These are phyloP conservation scores for Gossypium laxum DNA, from an alignment of 441 rosid species.

Conservation along the genomic window DNA sequence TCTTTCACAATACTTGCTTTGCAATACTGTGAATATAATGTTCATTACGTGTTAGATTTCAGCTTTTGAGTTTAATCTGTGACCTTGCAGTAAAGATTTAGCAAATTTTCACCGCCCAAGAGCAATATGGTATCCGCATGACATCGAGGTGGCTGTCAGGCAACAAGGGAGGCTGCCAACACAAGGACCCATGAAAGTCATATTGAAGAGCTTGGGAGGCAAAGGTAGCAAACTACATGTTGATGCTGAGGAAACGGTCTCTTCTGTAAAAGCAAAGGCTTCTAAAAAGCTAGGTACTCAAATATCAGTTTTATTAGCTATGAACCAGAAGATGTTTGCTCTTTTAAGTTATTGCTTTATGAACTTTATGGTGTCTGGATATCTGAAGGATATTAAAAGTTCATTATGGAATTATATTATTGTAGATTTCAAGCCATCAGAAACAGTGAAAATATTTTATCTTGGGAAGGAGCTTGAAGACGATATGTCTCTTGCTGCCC, in stretches of 20 bases:
- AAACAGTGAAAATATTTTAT: conserved; percentile 68
- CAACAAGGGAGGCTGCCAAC: conserved; percentile 77
- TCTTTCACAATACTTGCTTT: neutral
- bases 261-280: conserved; percentile 80
- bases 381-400: conserved; percentile 13
- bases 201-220: conserved; percentile 92
- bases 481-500: conserved; percentile 57
- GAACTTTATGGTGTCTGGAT: conserved; percentile 5
- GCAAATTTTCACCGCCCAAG: conserved; percentile 94
- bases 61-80: neutral
- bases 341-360: neutral
- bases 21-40: neutral
- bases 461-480: conserved; percentile 91
- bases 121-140: conserved; percentile 95
- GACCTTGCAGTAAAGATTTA: conserved; percentile 70
- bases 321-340: neutral
- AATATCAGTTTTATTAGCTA: conserved; percentile 15
- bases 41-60: neutral
- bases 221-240: conserved; percentile 92
- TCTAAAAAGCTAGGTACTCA: conserved; percentile 85
- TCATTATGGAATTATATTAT: conserved; percentile 16
- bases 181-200: conserved; percentile 73
- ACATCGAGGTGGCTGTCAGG: conserved; percentile 84
- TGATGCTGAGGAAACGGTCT: conserved; percentile 67
- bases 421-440: conserved; percentile 86